Evolutionary conservation across 192 early-diverging fungal genomes (phyloP).

Genomic region (Coemansia sp.): DNA sequence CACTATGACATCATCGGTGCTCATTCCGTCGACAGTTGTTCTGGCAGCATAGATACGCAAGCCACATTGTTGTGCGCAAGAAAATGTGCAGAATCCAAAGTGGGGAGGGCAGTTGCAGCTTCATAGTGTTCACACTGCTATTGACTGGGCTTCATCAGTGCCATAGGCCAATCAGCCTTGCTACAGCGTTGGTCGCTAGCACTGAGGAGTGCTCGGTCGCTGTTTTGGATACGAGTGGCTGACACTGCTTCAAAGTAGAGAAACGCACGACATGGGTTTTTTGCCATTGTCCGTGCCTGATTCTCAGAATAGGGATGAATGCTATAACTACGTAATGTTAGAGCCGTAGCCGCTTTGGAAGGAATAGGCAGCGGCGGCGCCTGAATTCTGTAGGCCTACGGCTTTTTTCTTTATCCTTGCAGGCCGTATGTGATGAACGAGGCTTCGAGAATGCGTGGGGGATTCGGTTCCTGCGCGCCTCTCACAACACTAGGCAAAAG

Average conservation of each 20-base stretch:
- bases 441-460: constrained; percentile 1
- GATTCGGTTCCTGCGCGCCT: constrained; percentile 5
- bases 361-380: not conserved
- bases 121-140: not conserved
- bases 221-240: not conserved
- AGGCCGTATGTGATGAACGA: constrained; percentile 1
- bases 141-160: not conserved
- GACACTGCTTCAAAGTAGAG: not conserved
- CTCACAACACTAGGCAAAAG: not conserved
- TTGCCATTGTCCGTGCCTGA: not conserved
- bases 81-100: not conserved
- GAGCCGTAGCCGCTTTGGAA: not conserved
- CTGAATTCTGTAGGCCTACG: not conserved
- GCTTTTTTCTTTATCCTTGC: not conserved
- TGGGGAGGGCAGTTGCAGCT: not conserved
- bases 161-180: not conserved
- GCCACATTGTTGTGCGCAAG: not conserved
- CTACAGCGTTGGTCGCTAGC: no score
- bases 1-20: not conserved
- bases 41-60: not conserved
- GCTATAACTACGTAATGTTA: constrained; percentile 1
- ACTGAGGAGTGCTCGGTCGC: not conserved
- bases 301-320: not conserved
- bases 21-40: not conserved
- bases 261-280: not conserved